Base-by-base conservation (phyloP, 1,139 yeast species). In the Protomyces pachydermus region DNA sequence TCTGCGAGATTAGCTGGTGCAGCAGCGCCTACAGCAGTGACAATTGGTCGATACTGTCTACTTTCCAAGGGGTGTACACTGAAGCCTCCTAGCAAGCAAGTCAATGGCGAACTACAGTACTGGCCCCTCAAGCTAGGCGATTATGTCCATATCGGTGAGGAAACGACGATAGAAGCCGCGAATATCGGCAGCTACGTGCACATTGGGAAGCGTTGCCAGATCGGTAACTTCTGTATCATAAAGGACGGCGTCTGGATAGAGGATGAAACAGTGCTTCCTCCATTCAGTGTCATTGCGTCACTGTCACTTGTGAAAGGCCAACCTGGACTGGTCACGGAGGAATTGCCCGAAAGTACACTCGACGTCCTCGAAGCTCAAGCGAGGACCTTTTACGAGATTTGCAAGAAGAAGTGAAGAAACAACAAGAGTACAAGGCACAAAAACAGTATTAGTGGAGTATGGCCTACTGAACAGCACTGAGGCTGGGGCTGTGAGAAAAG, bases 191-290 rank as follows among this genome's bases (percentile, higher is more conserved):
- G 76, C 23, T 79, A 80, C 74, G 82, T 81, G 1, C 77, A 75
- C 54, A 79, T 87, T 14, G 93, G 91, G 0, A 79, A 77, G 66
- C 73, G 87, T 61, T 87, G 87, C 37, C 68, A 76, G 9, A 76
- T 87, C 3, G 71, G 82, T 9, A 76, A 78, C 66, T 75, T 79
- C 61, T 76, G 81, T 4, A 79, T 84, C n/a, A 75, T 87, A 38
- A 82, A 84, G 68, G 91, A 86, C 69, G 84, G 88, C 69, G 85
- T 85, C 48, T 71, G 82, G 10, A 76, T 87, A 1, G 79, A 79
- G 18, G 76, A 77, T 42, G 79, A 79, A 20, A 76, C 86, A 0
- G 74, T 73, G 3, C 72, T 87, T 1, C 88, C 91, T 0, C 80
- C 83, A 1, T 78, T 79, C 66, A 75, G 78, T 67, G 84, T 84